Base-by-base conservation (phyloP, 768 basidiomycete genomes). In the Auriculariales sp. region DNA sequence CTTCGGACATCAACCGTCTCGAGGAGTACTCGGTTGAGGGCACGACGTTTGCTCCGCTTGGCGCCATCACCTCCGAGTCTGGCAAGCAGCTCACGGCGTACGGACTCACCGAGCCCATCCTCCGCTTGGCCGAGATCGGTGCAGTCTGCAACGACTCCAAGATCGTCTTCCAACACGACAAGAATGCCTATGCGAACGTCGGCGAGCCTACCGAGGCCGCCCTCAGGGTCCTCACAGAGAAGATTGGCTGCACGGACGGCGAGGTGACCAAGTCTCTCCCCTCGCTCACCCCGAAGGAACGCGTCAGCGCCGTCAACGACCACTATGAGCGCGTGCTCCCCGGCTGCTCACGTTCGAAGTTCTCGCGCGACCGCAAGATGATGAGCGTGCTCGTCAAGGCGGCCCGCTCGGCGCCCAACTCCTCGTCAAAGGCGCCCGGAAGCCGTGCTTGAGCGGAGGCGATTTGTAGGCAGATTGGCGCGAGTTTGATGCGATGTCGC, bases 171-270 rank as follows among this genome's bases (percentile, higher is more conserved):
- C 73, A 90, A 57, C 59, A 71, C 88, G 89, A 94, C 24, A 91
- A 85, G 62, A 71, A 72, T 25, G 54, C 68, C 0, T 98, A 94
- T 62, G 64, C 71, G 45, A 91, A 86, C 59, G 75, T 99, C 44
- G 94, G 94, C 24, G 94, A 98, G 67, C 94, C 94, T 12, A 99
- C 94, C 1, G 94, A 99, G 65, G 94, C 94, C 3, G 94, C 94
- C 1, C 74, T 99, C 50, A 92, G 86, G 64, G 92, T 95, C 35
- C 77, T 98, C 15, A 89, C 78, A 22, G 94, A 99, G 70, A 99
- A 98, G 69, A 75, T 97, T 49, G 90, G 85, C 17, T 83, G 82
- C 61, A 67, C 74, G 17, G 77, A 88, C 57, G 63, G 65, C 5
- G 72, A 78, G 55, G 54, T 81, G 24, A 66, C 70, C 47, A 71